Evolutionary conservation across 495 filamentous ascomycete genomes (phyloP).

Genomic region (Apiosordaria backusii): DNA sequence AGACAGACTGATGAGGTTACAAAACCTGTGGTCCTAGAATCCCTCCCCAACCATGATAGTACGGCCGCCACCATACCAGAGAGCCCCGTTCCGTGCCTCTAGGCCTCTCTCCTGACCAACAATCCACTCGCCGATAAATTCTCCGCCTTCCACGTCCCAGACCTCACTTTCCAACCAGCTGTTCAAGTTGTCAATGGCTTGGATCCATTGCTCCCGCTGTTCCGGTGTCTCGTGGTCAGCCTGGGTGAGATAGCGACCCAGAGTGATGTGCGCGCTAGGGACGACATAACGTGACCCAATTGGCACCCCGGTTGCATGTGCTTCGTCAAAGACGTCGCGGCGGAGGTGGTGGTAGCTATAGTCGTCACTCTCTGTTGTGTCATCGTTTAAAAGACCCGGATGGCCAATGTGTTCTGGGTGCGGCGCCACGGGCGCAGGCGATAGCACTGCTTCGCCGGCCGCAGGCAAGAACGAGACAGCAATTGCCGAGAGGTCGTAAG

Average conservation of each 20-base stretch:
- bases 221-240: constrained; percentile 42
- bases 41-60: constrained; percentile 61
- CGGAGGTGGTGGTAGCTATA: constrained; percentile 93
- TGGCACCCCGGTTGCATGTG: constrained; percentile 52
- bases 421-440: constrained; percentile 35
- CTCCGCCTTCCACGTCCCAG: constrained; percentile 54
- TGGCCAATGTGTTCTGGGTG: constrained; percentile 16
- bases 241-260: constrained; percentile 71
- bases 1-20: no score
- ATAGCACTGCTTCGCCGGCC: constrained; percentile 49
- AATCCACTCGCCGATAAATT: constrained; percentile 58
- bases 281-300: constrained; percentile 77
- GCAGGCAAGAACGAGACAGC: constrained; percentile 84
- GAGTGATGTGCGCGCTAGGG: constrained; percentile 82
- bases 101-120: constrained; percentile 75
- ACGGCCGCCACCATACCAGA: constrained; percentile 84
- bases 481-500: constrained; percentile 78
- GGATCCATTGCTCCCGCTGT: constrained; percentile 57
- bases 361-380: constrained; percentile 39
- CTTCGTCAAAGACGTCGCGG: constrained; percentile 66
- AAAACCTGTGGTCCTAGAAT: constrained; percentile 47
- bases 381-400: constrained; percentile 13
- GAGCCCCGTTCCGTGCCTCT: constrained; percentile 61
- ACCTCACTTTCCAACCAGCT: constrained; percentile 60
- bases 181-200: constrained; percentile 73